Base-by-base conservation (phyloP, 2,329 filamentous ascomycete species). In the Xylariaceae sp. region DNA sequence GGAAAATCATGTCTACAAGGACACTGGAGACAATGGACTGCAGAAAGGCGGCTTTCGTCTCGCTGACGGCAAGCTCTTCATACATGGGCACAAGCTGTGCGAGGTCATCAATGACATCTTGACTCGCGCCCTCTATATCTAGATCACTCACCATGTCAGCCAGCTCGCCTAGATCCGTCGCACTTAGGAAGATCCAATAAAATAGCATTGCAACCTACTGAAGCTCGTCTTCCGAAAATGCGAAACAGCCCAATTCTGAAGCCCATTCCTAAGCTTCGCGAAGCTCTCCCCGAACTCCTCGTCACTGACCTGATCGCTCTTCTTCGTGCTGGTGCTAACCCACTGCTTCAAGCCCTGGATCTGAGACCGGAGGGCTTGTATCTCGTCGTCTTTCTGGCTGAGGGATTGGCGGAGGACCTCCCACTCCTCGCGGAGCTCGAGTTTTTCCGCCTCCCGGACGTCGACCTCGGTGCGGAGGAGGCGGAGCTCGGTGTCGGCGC, bases 241-340 rank as follows among this genome's bases (percentile, higher is more conserved):
- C 22, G 80, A 77, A 58, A 89, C 82, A 3, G 85, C 80, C 86
- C 86, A 90, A 59, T 89, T 88, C 68, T 89, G 85, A 58, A 88
- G 68, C 19, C 84, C 80, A 59, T 88, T 85, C 17, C 80, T 80
- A 42, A 89, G 65, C 49, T 77, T 74, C 44, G 76, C 73, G 72
- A 87, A 80, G 10, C 75, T 74, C 44, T 86, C 80, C 2, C 73
- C 78, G 62, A 89, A 79, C 11, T 82, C 80, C 65, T 86, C 82
- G 60, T 90, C 86, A 53, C 82, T 83, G 47, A 72, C 73, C 64
- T 84, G 80, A 18, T 78, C 78, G 30, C 82, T 81, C 44, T 76
- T 73, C 31, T 83, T 72, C 10, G 85, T 87, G 54, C 80, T 81
- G 18, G 77, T 80, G 59, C 85, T 87, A 49, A 89, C 85, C 71